Base-by-base conservation (phyloP, 495 filamentous ascomycete genomes). In the Aspergillus mulundensis region DNA sequence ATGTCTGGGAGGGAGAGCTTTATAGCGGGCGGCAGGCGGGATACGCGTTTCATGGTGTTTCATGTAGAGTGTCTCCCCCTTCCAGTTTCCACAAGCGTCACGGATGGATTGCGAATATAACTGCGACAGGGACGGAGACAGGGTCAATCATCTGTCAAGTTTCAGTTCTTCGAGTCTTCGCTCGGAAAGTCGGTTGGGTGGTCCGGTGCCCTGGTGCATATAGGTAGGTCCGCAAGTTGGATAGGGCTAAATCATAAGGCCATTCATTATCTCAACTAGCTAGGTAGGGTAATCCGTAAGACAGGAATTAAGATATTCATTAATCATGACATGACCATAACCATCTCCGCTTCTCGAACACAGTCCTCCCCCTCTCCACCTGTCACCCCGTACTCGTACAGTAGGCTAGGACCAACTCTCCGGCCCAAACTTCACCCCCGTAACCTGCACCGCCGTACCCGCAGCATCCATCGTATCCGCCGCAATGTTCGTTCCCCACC, bases 401-500 rank as follows among this genome's bases (percentile, higher is more conserved):
- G n/a, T n/a, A n/a, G n/a, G n/a, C n/a, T n/a, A n/a, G n/a, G n/a
- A 50, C 48, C 48, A 50, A 34, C 14, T 25, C 48, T 47, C 39
- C 11, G 86, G 86, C 23, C 86, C 87, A 61, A 88, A 88, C 18
- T 69, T 83, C 65, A 84, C 85, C 7, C 67, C 50, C 3, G 66
- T 57, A 25, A 71, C 49, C 52, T 65, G 66, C 18, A 80, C 63
- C 7, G 77, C 78, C 1, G 54, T 65, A 23, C 70, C 70, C 47
- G 44, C 7, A 7, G 67, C 67, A 62, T 81, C 81, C 74, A 76
- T 62, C 11, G 78, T 81, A 18, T 72, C 64, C 8, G 54, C 44
- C 3, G 73, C 69, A 23, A 78, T 76, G 0, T 63, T 70, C 34
- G 84, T 87, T 0, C 88, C 87, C 73, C 83, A 90, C 88, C 88